phyloP scores from a whole-genome alignment of 75 land plant species.

The Larix kaempferi region DNA sequence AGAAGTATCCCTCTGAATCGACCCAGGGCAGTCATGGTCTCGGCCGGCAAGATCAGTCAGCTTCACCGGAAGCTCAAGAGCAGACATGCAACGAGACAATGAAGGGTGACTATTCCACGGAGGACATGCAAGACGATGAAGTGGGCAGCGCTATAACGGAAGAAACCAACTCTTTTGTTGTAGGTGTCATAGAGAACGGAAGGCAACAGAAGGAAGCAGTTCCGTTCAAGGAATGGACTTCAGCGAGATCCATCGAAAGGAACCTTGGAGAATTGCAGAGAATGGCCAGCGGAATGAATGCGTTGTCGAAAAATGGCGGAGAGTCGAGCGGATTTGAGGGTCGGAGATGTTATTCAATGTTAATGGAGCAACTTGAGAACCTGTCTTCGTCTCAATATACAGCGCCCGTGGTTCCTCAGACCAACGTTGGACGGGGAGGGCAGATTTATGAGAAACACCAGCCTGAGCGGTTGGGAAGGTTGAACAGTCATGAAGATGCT shows the following conservation, averaged over 20 bases:
- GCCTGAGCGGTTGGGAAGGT: slow-evolving; percentile 43
- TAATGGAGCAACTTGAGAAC: neutral
- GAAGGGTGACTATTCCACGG: too few relatives aligned
- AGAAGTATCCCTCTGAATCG: too few relatives aligned
- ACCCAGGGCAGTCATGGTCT: too few relatives aligned
- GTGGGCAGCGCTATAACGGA: too few relatives aligned
- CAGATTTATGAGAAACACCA: slow-evolving; percentile 55
- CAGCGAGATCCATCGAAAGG: neutral
- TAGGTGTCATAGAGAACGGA: too few relatives aligned
- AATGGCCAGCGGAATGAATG: slow-evolving; percentile 28
- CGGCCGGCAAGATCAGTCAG: too few relatives aligned
- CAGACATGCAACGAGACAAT: too few relatives aligned
- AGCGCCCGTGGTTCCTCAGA: too few relatives aligned
- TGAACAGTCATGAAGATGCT: slow-evolving; percentile 36
- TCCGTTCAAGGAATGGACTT: neutral
- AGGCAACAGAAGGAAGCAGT: neutral
- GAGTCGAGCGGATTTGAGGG: neutral
- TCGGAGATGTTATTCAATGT: neutral
- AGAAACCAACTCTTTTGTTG: too few relatives aligned
- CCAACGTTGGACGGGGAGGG: slow-evolving; percentile 53
- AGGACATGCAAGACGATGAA: too few relatives aligned
- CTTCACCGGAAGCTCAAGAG: too few relatives aligned
- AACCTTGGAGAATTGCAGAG: slow-evolving; percentile 2
- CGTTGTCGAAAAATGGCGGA: neutral
- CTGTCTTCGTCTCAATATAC: slow-evolving; percentile 43